Base-by-base conservation (phyloP, 352 stramenopile species). In the Globisporangium abappressorium region DNA sequence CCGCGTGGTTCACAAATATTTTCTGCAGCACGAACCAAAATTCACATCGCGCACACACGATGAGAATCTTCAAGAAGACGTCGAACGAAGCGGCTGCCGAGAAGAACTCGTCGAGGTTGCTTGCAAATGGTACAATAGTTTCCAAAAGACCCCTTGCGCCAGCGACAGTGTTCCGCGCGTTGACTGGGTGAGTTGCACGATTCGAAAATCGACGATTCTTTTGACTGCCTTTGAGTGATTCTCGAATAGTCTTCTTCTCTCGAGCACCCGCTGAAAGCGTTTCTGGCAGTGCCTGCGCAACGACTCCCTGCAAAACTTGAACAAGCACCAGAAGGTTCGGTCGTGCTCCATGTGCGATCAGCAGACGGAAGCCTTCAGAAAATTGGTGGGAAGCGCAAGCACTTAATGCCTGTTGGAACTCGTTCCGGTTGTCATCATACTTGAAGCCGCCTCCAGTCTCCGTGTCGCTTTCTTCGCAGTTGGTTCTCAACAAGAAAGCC, bases 21-120 rank as follows among this genome's bases (percentile, higher is more conserved):
- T 60, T 34, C 5, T 80, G 58, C 2, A 91, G 57, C 15, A 87
- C 74, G 20, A 76, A 72, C 80, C 82, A 91, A 47, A 88, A 68
- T 24, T 78, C 62, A 41, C 77, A 82, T 30, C 74, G 79, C 7
- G 79, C 80, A 24, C 77, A 88, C 20, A 81, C 66, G 41, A 88
- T 80, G 6, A 91, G 51, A 5, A 82, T 66, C 30, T 78, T 76
- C 18, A 81, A 69, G 2, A 87, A 43, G 18, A 71, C 60, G 14
- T 89, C 82, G 46, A 83, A 88, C 7, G 81, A 73, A 1, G 72
- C 70, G 9, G 72, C 72, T 26, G 78, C 26, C 22, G 67, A 71
- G 57, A 86, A 70, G 56, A 89, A 90, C 26, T 62, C 43, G 55
- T 71, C 70, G 3, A 86, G 59, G 7, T 82, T 56, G 43, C 58